Conservation (phyloP, 495 filamentous ascomycete species). For the Usnea hakonensis region DNA sequence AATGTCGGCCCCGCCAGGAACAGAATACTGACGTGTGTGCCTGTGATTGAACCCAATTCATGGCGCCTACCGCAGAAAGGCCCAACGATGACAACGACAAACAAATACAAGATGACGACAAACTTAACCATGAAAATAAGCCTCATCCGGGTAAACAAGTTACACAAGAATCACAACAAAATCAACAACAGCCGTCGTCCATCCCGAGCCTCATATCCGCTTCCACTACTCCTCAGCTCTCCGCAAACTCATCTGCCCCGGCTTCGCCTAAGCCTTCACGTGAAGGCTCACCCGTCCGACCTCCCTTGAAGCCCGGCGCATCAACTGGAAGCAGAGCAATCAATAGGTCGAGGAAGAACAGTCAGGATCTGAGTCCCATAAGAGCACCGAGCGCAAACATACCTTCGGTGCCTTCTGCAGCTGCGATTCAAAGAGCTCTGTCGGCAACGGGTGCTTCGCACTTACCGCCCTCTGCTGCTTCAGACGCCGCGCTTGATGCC, state of each 20-base stretch:
- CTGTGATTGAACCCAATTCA: constrained; percentile 2
- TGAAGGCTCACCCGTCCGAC: constrained; percentile 42
- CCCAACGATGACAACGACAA: constrained; percentile 15
- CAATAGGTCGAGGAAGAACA: constrained; percentile 59
- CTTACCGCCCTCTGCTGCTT: constrained; percentile 43
- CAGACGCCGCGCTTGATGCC: constrained; percentile 51
- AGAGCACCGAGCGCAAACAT: constrained; percentile 44
- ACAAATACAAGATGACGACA: constrained; percentile 1
- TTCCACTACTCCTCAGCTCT: constrained; percentile 30
- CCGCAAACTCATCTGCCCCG: constrained; percentile 32
- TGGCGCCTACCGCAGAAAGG: constrained; percentile 16
- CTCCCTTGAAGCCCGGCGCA: constrained; percentile 28
- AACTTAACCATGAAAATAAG: background rate
- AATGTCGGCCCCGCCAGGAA: background rate
- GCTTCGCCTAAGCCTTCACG: constrained; percentile 44
- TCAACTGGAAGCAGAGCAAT: constrained; percentile 28
- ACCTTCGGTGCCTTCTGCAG: constrained; percentile 46
- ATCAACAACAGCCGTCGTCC: constrained; percentile 6
- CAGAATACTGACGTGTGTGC: background rate
- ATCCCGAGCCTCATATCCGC: constrained; percentile 18
- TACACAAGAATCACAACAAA: constrained; percentile 12
- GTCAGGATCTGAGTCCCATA: constrained; percentile 60
- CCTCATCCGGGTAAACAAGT: background rate
- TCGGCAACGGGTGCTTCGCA: constrained; percentile 55
- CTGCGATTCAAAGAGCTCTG: constrained; percentile 56